Evolutionary conservation across 352 stramenopile genomes (phyloP).

Genomic region (Globisporangium orthogonon): DNA sequence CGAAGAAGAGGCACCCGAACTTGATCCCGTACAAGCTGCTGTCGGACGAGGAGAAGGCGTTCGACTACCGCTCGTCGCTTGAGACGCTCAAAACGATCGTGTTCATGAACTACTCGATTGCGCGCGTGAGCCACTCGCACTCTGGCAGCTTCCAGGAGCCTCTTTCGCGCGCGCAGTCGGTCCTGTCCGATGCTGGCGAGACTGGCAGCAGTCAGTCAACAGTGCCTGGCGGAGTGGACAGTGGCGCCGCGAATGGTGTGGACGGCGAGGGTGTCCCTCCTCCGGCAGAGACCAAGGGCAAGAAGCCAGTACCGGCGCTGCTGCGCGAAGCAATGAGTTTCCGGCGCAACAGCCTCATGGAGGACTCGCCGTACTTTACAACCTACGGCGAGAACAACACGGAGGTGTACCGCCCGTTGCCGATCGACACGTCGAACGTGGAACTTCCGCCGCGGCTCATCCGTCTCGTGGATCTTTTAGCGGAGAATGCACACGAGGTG

Average conservation of each 20-base stretch:
- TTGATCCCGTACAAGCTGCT: conserved; percentile 79
- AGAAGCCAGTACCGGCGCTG: conserved; percentile 52
- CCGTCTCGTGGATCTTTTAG: conserved; percentile 72
- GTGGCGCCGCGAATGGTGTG: conserved; percentile 6
- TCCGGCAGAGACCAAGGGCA: conserved; percentile 19
- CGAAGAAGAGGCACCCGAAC: conserved; percentile 72
- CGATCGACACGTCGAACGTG: conserved; percentile 69
- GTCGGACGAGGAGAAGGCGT: conserved; percentile 74
- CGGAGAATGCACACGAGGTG: conserved; percentile 85
- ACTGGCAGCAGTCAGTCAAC: conserved; percentile 19
- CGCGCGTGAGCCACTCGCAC: conserved; percentile 35
- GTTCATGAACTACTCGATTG: conserved; percentile 85
- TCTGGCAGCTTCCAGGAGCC: conserved; percentile 58
- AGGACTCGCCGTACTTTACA: conserved; percentile 73
- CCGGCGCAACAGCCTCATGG: conserved; percentile 68
- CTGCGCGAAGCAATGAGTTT: conserved; percentile 73
- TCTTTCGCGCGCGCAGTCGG: conserved; percentile 61
- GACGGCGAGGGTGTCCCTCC: conserved; percentile 9
- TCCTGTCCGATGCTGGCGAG: conserved; percentile 40
- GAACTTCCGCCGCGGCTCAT: conserved; percentile 58
- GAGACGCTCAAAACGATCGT: conserved; percentile 87
- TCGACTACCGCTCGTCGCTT: conserved; percentile 82
- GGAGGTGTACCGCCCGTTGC: conserved; percentile 64
- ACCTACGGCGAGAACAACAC: conserved; percentile 51
- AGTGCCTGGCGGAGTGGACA: conserved; percentile 18